phyloP scores from a whole-genome alignment of 352 stramenopile genomes.

The Phytophthora sp. region DNA sequence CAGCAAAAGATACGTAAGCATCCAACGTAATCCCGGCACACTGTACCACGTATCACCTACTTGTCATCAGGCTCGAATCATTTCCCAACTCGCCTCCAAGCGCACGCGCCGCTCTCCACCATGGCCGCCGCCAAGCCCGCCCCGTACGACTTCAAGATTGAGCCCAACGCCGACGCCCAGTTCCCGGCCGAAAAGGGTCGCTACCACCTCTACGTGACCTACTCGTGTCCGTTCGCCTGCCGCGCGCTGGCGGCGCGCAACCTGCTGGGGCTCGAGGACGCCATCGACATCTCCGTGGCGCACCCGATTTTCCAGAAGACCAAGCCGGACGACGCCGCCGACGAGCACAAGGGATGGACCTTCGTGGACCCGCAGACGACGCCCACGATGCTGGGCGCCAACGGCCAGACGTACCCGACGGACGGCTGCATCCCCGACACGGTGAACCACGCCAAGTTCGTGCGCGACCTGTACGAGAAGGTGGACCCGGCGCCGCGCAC shows the following conservation, averaged over 20 bases:
- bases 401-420: constrained; percentile 24
- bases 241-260: constrained; percentile 74
- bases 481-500: constrained; percentile 17
- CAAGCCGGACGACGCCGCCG: constrained; percentile 36
- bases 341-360: constrained; percentile 40
- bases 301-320: constrained; percentile 56
- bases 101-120: neutral
- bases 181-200: constrained; percentile 56
- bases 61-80: neutral
- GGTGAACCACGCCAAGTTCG: constrained; percentile 32
- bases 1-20: too few relatives aligned
- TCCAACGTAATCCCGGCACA: too few relatives aligned
- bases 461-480: constrained; percentile 49
- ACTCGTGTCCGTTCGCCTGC: constrained; percentile 87
- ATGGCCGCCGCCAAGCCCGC: constrained; percentile 11
- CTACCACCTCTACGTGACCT: constrained; percentile 94
- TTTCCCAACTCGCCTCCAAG: neutral
- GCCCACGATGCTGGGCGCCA: constrained; percentile 4
- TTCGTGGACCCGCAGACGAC: constrained; percentile 22
- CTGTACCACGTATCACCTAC: too few relatives aligned
- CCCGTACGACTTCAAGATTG: constrained; percentile 29
- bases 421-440: constrained; percentile 26
- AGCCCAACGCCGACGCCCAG: constrained; percentile 38
- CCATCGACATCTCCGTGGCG: constrained; percentile 90
- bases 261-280: constrained; percentile 93